Evolutionary conservation across 208 protist genomes (phyloP).

Genomic region (Kentomonas sorsogonicus): DNA sequence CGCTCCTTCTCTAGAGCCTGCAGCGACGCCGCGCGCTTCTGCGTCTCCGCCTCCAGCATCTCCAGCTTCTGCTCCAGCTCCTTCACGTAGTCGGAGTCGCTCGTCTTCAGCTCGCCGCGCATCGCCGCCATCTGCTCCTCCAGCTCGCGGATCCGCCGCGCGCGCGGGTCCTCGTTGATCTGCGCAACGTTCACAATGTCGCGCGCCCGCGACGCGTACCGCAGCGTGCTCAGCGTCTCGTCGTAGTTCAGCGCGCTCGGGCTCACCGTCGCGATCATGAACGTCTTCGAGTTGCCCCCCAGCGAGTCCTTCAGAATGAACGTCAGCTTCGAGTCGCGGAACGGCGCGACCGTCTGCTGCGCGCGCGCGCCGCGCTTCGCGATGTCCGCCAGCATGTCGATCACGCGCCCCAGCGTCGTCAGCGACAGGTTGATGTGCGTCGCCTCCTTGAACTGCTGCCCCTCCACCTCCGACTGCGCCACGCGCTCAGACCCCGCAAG

Average conservation of each 20-base stretch:
- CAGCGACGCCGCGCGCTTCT: constrained; percentile 50
- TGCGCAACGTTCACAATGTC: constrained; percentile 57
- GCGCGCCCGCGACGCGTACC: constrained; percentile 63
- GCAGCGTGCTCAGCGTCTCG: constrained; percentile 83
- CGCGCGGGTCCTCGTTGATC: constrained; percentile 61
- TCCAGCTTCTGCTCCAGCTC: constrained; percentile 51
- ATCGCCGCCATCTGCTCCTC: constrained; percentile 48
- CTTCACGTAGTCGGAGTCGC: constrained; percentile 28
- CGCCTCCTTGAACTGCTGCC: constrained; percentile 58
- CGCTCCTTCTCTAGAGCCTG: constrained; percentile 49
- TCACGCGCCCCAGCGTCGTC: constrained; percentile 79
- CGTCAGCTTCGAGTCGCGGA: constrained; percentile 78
- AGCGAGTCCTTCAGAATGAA: constrained; percentile 79
- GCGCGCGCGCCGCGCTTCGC: constrained; percentile 7
- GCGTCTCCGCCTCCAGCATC: constrained; percentile 49
- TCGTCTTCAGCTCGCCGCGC: constrained; percentile 20
- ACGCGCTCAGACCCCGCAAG: constrained; percentile 88
- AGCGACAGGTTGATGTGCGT: constrained; percentile 88
- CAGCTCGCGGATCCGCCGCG: constrained; percentile 51
- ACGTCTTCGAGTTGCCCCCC: constrained; percentile 85
- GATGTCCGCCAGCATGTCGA: constrained; percentile 55
- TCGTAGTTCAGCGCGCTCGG: constrained; percentile 78
- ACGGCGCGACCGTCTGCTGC: constrained; percentile 34
- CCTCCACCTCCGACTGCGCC: constrained; percentile 45
- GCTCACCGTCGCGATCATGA: constrained; percentile 91